Percentiles rank a stretch among this genome's conserved stretches.
These are phyloP conservation scores for Haplosporangium sp. DNA, from an alignment of 371 early-diverging fungal genomes.

Conservation along the genomic window DNA sequence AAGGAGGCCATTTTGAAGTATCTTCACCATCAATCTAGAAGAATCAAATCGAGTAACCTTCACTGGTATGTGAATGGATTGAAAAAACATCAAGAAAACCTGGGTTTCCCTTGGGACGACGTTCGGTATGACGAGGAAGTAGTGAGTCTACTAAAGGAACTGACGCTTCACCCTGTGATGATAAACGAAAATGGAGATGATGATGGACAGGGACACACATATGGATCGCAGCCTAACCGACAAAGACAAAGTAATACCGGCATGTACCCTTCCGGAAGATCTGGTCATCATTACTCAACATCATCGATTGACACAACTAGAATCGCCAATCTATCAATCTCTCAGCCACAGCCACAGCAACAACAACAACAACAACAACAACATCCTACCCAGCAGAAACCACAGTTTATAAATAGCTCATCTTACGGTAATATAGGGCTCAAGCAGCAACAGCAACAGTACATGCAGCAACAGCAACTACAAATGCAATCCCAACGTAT, in stretches of 20 bases:
- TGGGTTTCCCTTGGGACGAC: slow-evolving; percentile 51
- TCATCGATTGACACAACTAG: slow-evolving; percentile 40
- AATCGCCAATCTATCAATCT: slow-evolving; percentile 40
- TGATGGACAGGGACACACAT: slow-evolving; percentile 14
- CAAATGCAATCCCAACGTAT: slow-evolving; percentile 21
- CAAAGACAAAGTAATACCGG: slow-evolving; percentile 33
- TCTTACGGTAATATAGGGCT: slow-evolving; percentile 14
- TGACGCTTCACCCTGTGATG: slow-evolving; percentile 42
- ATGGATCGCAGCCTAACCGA: slow-evolving; percentile 20
- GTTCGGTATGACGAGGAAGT: slow-evolving; percentile 53
- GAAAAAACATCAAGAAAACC: slow-evolving; percentile 52
- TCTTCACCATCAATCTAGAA: slow-evolving; percentile 49
- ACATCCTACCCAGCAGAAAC: slow-evolving; percentile 5
- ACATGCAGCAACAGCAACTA: slow-evolving; percentile 20
- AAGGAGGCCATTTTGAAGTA: slow-evolving; percentile 52
- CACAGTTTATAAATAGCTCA: slow-evolving; percentile 3
- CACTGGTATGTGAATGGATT: slow-evolving; percentile 57
- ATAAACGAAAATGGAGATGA: slow-evolving; percentile 29
- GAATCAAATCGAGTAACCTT: slow-evolving; percentile 53
- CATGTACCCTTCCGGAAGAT: slow-evolving; percentile 8
- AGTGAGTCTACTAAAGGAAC: slow-evolving; percentile 42
- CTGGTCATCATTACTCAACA: slow-evolving; percentile 28
- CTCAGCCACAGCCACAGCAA: slow-evolving; percentile 18
- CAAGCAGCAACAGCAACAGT: slow-evolving; percentile 17
- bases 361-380: slow-evolving; percentile 16